phyloP scores from a whole-genome alignment of 2,329 filamentous ascomycete genomes.

The Thelonectria olida region DNA sequence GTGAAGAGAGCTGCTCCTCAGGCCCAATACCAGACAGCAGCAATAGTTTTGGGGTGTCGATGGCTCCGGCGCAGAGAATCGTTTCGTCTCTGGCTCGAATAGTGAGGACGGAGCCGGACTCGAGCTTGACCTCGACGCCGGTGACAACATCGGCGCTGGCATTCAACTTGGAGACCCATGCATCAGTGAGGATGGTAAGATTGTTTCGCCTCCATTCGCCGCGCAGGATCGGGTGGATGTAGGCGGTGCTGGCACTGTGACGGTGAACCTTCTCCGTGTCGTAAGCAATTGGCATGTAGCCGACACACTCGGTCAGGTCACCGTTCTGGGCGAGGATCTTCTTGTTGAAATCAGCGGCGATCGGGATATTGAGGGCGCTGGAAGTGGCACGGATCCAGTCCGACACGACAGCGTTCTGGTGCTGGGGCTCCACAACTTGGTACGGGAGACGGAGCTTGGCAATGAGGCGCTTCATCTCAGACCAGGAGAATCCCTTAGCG shows the following conservation, averaged over 20 bases:
- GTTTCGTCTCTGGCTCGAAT: slow-evolving; percentile 57
- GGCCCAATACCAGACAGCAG: slow-evolving; percentile 58
- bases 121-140: too few relatives aligned
- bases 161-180: slow-evolving; percentile 81
- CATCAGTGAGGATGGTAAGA: slow-evolving; percentile 71
- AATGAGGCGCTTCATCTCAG: slow-evolving; percentile 77
- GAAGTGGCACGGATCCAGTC: too few relatives aligned
- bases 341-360: neutral
- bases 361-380: neutral
- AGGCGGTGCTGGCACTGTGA: slow-evolving; percentile 14
- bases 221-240: slow-evolving; percentile 17
- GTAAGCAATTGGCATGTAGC: neutral
- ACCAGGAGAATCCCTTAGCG: slow-evolving; percentile 80
- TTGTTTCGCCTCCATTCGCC: slow-evolving; percentile 2
- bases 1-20: slow-evolving; percentile 45
- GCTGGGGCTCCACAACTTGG: too few relatives aligned
- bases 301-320: neutral
- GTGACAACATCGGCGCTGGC: slow-evolving; percentile 58
- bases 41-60: slow-evolving; percentile 60
- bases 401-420: too few relatives aligned
- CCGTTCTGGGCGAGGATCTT: neutral
- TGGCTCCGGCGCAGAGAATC: slow-evolving; percentile 58
- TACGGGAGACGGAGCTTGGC: too few relatives aligned
- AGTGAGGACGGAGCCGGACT: neutral
- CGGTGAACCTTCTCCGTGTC: slow-evolving; percentile 6